A percentile compares a stretch with the other conserved stretches of the same genome.
phyloP scores from a whole-genome alignment of 2,329 filamentous ascomycete species.

The Colletotrichum cordylinicola region DNA sequence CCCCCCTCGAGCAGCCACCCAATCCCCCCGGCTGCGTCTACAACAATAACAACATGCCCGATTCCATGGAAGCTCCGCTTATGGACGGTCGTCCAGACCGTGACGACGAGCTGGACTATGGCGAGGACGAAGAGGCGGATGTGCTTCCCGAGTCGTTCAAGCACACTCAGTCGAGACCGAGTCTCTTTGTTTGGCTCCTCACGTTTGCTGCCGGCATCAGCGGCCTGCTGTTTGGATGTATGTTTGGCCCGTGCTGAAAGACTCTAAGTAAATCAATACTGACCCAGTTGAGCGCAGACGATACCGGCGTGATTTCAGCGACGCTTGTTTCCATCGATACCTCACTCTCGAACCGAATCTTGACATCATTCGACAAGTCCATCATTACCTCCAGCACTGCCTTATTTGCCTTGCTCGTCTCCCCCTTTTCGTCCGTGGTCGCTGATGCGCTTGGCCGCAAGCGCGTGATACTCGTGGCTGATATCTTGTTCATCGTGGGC shows the following conservation, averaged over 20 bases:
- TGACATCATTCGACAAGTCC: conserved; percentile 71
- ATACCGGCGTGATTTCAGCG: conserved; percentile 73
- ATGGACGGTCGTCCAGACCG: conserved; percentile 30
- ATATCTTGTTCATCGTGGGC: conserved; percentile 71
- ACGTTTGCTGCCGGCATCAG: conserved; percentile 71
- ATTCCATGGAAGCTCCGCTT: conserved; percentile 20
- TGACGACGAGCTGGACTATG: conserved; percentile 26
- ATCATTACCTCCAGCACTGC: conserved; percentile 74
- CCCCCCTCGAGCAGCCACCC: not conserved
- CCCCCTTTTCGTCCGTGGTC: conserved; percentile 68
- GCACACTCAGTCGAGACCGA: conserved; percentile 33
- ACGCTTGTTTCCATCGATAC: conserved; percentile 69
- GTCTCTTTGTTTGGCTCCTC: conserved; percentile 64
- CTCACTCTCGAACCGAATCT: conserved; percentile 60
- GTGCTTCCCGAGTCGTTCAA: conserved; percentile 21
- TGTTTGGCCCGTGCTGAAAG: conserved; percentile 31
- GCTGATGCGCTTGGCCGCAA: conserved; percentile 68
- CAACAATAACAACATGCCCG: conserved; percentile 13
- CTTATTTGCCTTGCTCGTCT: conserved; percentile 68
- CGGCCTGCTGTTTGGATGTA: conserved; percentile 72
- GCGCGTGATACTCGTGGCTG: conserved; percentile 67
- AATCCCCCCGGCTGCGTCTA: not conserved
- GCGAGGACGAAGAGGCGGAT: conserved; percentile 31
- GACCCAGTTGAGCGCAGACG: conserved; percentile 47
- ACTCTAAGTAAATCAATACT: not conserved